Conservation (phyloP, 352 stramenopile species). For the Thraustotheca clavata region DNA sequence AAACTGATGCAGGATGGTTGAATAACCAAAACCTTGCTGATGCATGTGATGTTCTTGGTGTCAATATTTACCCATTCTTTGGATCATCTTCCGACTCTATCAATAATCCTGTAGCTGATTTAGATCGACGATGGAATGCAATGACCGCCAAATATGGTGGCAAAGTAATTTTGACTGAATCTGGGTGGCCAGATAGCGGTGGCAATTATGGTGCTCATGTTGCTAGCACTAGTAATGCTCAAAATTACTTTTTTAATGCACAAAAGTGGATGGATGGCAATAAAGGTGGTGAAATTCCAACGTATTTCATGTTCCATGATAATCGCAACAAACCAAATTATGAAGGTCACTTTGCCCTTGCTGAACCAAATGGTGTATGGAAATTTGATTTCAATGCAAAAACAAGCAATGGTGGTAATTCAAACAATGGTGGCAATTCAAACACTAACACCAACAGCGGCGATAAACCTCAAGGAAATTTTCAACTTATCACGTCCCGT, state of each 20-base stretch:
- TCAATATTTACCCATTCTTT: constrained; percentile 59
- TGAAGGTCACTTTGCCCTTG: constrained; percentile 47
- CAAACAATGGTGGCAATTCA: neutral
- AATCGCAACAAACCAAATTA: constrained; percentile 32
- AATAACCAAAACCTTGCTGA: constrained; percentile 27
- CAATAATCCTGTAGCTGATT: constrained; percentile 34
- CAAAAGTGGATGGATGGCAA: constrained; percentile 47
- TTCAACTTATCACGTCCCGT: neutral
- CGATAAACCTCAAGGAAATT: neutral
- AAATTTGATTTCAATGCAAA: constrained; percentile 36
- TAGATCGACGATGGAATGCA: constrained; percentile 40
- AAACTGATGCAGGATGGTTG: constrained; percentile 55
- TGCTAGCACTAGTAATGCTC: constrained; percentile 28
- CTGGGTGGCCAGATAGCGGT: constrained; percentile 36
- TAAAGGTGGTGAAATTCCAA: constrained; percentile 29
- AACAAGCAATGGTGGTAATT: neutral
- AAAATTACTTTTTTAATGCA: constrained; percentile 49
- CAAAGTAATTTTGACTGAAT: constrained; percentile 49
- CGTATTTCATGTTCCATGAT: constrained; percentile 70
- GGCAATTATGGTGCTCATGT: constrained; percentile 32
- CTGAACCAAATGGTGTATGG: constrained; percentile 31
- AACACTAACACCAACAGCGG: too few relatives aligned
- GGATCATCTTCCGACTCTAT: constrained; percentile 27
- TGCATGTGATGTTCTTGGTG: constrained; percentile 37
- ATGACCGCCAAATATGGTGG: constrained; percentile 34